Conservation (phyloP, 2,329 filamentous ascomycete species). For the Monosporascus sp. region DNA sequence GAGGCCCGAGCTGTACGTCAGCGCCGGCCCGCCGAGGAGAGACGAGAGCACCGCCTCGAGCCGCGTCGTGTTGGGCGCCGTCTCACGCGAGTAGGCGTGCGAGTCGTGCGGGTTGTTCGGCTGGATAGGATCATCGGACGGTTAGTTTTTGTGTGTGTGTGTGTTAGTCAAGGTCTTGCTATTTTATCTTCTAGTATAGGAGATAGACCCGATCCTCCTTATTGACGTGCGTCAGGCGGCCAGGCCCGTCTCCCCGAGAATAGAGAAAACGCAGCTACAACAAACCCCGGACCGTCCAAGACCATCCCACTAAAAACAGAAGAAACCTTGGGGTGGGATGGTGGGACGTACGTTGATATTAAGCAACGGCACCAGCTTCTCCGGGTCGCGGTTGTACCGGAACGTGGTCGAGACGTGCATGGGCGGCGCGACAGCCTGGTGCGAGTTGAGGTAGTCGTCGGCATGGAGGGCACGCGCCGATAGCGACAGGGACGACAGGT, state of each 20-base stretch:
- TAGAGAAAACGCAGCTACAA: neutral
- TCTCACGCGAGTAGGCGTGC: conserved; percentile 79
- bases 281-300: neutral
- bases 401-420: conserved; percentile 91
- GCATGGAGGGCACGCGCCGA: conserved; percentile 75
- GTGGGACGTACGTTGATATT: conserved; percentile 49
- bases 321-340: neutral
- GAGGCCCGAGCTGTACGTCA: conserved; percentile 82
- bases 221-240: no score
- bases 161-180: conserved; percentile 2
- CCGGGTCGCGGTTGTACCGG: conserved; percentile 69
- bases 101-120: conserved; percentile 48
- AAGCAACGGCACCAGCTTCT: conserved; percentile 47
- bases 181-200: no score
- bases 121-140: conserved; percentile 22
- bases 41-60: conserved; percentile 77
- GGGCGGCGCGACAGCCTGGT: conserved; percentile 78
- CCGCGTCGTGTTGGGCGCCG: conserved; percentile 73
- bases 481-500: conserved; percentile 41
- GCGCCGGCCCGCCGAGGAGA: conserved; percentile 61
- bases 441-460: conserved; percentile 69
- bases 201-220: no score
- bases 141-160: neutral
- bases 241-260: neutral
- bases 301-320: neutral